phyloP scores from a whole-genome alignment of 768 basidiomycete genomes.

The Russula foetens region DNA sequence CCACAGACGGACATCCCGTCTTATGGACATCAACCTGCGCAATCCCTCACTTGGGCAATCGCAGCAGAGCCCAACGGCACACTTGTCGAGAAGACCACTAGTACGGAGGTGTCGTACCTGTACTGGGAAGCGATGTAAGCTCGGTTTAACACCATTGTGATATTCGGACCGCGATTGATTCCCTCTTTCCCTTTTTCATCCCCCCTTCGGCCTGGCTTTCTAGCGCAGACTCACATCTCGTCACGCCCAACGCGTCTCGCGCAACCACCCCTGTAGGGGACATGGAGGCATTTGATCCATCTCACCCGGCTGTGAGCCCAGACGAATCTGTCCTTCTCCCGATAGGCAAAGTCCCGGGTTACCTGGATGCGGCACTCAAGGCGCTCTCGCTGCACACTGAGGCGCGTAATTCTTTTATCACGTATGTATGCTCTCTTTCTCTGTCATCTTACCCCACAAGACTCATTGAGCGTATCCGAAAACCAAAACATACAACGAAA shows the following conservation, averaged over 20 bases:
- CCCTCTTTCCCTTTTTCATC: slow-evolving; percentile 5
- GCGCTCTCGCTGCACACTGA: too few species aligned
- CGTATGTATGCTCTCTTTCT: slow-evolving; percentile 24
- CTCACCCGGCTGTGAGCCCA: neutral
- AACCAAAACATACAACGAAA: too few species aligned
- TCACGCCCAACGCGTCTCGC: neutral
- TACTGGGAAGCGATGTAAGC: slow-evolving; percentile 12
- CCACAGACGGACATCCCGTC: neutral
- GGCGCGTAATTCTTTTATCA: slow-evolving; percentile 41
- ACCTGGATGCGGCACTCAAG: slow-evolving; percentile 30
- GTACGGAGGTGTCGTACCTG: slow-evolving; percentile 4
- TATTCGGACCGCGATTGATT: neutral
- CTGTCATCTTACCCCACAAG: slow-evolving; percentile 21
- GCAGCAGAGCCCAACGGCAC: slow-evolving; percentile 7
- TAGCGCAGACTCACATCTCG: neutral
- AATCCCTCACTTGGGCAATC: too few species aligned
- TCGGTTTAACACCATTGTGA: neutral
- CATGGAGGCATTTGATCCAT: slow-evolving; percentile 4
- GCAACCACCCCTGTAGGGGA: neutral
- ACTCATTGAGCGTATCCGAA: neutral
- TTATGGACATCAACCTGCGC: neutral
- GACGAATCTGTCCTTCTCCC: slow-evolving; percentile 23
- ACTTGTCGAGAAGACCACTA: neutral
- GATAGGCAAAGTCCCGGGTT: slow-evolving; percentile 26
- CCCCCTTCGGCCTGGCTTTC: neutral